Evolutionary conservation across 2,329 filamentous ascomycete species (phyloP).

Genomic region (Aspergillus transmontanensis): DNA sequence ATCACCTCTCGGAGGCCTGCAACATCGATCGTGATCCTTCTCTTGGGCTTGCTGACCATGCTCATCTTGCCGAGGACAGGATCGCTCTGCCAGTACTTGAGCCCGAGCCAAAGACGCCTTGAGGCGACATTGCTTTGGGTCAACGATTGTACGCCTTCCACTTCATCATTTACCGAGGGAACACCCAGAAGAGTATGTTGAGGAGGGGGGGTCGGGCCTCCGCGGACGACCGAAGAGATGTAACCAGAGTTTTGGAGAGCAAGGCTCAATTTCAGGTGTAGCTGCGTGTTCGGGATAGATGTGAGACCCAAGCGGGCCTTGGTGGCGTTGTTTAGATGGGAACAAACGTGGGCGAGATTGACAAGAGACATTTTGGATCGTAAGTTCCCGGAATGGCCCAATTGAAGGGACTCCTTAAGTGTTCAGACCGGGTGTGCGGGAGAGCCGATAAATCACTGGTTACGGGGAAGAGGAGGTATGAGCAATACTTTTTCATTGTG

Average conservation of each 20-base stretch:
- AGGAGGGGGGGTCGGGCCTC: slow-evolving; percentile 61
- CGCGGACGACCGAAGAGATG: slow-evolving; percentile 76
- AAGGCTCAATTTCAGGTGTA: slow-evolving; percentile 74
- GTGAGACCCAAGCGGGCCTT: slow-evolving; percentile 82
- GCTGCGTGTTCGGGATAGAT: slow-evolving; percentile 76
- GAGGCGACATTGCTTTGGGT: slow-evolving; percentile 72
- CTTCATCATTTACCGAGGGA: slow-evolving; percentile 43
- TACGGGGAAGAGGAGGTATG: slow-evolving; percentile 1
- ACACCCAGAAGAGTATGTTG: slow-evolving; percentile 56
- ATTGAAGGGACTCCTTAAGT: slow-evolving; percentile 15
- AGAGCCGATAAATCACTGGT: slow-evolving; percentile 1
- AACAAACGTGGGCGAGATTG: slow-evolving; percentile 78
- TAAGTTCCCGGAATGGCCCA: slow-evolving; percentile 21
- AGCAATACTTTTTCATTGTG: neutral
- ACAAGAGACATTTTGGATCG: slow-evolving; percentile 66
- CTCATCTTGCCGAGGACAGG: slow-evolving; percentile 72
- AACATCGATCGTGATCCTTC: slow-evolving; percentile 68
- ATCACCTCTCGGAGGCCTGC: slow-evolving; percentile 65
- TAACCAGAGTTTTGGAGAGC: slow-evolving; percentile 82
- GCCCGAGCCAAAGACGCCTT: slow-evolving; percentile 79
- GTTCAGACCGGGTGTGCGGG: slow-evolving; percentile 2
- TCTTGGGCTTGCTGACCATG: slow-evolving; percentile 73
- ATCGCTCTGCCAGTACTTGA: slow-evolving; percentile 86
- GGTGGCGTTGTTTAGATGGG: slow-evolving; percentile 87
- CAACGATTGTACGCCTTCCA: slow-evolving; percentile 52